phyloP scores from a whole-genome alignment of 2,329 filamentous ascomycete genomes.

The Didymella segeticola region DNA sequence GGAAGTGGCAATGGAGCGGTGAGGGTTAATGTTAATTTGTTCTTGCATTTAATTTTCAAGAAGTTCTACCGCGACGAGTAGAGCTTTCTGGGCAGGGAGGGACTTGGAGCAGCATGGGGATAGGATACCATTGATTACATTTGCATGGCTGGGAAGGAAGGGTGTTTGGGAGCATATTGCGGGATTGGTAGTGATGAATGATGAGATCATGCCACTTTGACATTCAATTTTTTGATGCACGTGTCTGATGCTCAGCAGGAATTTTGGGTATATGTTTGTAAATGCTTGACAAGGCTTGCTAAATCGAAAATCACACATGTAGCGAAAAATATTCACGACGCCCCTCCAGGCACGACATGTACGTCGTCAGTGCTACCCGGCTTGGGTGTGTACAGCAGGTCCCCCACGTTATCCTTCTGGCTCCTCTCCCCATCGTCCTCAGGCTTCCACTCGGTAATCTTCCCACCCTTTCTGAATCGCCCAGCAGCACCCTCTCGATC shows the following conservation, averaged over 20 bases:
- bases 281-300: no score
- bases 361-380: slow-evolving; percentile 1
- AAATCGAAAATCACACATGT: neutral
- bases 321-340: neutral
- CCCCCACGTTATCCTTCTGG: neutral
- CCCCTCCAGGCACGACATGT: slow-evolving; percentile 1
- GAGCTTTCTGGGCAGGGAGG: neutral
- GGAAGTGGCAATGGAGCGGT: slow-evolving; percentile 54
- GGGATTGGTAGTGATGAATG: slow-evolving; percentile 2
- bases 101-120: neutral
- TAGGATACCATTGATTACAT: slow-evolving; percentile 7
- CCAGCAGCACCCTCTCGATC: neutral
- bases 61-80: slow-evolving; percentile 79
- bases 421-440: neutral
- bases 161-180: slow-evolving; percentile 1
- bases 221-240: neutral
- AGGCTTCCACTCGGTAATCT: neutral
- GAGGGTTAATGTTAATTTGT: slow-evolving; percentile 92
- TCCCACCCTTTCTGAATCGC: neutral
- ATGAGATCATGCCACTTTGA: slow-evolving; percentile 3
- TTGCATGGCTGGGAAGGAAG: neutral
- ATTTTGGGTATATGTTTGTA: neutral
- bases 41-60: slow-evolving; percentile 97
- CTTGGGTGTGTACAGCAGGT: neutral
- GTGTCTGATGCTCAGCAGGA: neutral